Evolutionary conservation across 305 asterid species (phyloP).

Genomic region (Solanum hybrid): DNA sequence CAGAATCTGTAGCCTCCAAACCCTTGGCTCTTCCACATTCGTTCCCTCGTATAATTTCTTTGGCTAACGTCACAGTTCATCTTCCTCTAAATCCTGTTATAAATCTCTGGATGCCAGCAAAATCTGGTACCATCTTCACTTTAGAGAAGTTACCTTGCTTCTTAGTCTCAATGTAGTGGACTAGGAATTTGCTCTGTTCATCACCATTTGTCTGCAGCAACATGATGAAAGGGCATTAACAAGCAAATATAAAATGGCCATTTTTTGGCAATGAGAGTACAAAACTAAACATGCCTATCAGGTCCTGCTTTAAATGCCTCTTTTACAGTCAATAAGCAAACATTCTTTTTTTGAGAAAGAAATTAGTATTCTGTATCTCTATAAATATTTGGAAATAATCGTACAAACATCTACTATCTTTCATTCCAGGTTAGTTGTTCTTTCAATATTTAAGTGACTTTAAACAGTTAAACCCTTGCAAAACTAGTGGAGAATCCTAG

Average conservation of each 20-base stretch:
- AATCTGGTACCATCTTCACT: slow-evolving; percentile 44
- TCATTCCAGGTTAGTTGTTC: not conserved
- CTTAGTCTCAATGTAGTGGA: slow-evolving; percentile 36
- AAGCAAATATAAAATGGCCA: not conserved
- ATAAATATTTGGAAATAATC: not conserved
- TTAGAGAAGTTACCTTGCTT: slow-evolving; percentile 40
- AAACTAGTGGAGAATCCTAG: not conserved
- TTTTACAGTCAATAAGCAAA: not conserved
- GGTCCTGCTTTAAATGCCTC: not conserved
- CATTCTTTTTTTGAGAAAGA: not conserved
- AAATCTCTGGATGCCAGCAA: slow-evolving; percentile 65
- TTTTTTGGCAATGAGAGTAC: not conserved
- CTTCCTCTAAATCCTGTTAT: slow-evolving; percentile 51
- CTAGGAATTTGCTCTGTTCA: slow-evolving; percentile 49
- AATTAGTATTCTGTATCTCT: not conserved
- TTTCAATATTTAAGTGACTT: not conserved
- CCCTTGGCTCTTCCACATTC: not conserved
- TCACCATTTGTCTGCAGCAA: slow-evolving; percentile 79
- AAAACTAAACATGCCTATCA: not conserved
- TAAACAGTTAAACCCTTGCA: not conserved
- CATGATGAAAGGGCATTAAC: not conserved
- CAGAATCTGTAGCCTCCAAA: not conserved
- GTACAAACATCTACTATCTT: not conserved
- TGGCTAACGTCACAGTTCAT: slow-evolving; percentile 3
- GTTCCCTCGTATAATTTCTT: not conserved